Conservation (phyloP, 2,329 filamentous ascomycete genomes). For the Paraphaeosphaeria sporulosa region DNA sequence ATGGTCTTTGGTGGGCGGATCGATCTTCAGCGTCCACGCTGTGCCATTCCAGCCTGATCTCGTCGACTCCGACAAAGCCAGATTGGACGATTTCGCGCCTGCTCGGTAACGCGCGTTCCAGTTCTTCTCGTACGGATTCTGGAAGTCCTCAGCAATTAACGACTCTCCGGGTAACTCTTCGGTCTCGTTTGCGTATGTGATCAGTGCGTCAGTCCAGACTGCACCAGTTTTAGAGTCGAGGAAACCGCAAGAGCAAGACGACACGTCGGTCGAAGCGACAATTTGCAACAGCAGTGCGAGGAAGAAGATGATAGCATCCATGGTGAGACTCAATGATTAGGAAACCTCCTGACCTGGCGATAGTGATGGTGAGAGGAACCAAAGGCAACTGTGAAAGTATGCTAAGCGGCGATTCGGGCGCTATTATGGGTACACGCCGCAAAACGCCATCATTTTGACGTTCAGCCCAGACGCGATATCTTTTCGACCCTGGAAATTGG, state of each 20-base stretch:
- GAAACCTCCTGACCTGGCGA: background rate
- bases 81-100: slow-evolving; percentile 48
- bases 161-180: slow-evolving; percentile 31
- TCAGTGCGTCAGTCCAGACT: slow-evolving; percentile 54
- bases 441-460: background rate
- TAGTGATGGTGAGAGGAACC: background rate
- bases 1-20: slow-evolving; percentile 40
- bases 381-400: background rate
- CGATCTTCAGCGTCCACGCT: slow-evolving; percentile 40
- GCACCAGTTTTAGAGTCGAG: slow-evolving; percentile 44
- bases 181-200: slow-evolving; percentile 58
- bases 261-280: slow-evolving; percentile 15
- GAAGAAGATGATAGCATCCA: slow-evolving; percentile 2
- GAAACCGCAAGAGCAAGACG: slow-evolving; percentile 53
- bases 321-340: background rate
- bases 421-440: background rate
- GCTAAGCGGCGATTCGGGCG: background rate
- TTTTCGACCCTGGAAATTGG: background rate
- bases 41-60: slow-evolving; percentile 18
- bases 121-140: slow-evolving; percentile 52
- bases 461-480: background rate
- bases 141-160: slow-evolving; percentile 50
- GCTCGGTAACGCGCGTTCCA: slow-evolving; percentile 52
- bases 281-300: background rate
- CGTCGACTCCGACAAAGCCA: slow-evolving; percentile 37